Evolutionary conservation across 2,329 filamentous ascomycete genomes (phyloP).

Genomic region (Aspergillus sp.): DNA sequence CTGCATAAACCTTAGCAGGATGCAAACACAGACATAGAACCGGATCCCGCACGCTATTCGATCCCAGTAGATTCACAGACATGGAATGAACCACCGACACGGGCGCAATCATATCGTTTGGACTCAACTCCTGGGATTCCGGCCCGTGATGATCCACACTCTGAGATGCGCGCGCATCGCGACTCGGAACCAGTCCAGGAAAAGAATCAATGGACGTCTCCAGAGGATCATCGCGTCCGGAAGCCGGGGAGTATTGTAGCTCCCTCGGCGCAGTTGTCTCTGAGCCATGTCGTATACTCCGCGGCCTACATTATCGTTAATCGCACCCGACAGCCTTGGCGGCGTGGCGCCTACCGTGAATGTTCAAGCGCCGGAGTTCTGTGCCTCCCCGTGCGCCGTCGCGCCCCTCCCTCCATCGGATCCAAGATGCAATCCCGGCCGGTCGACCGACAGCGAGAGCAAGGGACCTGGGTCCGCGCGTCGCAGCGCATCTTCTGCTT

Average conservation of each 20-base stretch:
- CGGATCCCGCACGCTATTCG: slow-evolving; percentile 23
- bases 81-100: slow-evolving; percentile 35
- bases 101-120: slow-evolving; percentile 38
- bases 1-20: slow-evolving; percentile 7
- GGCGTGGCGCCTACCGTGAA: slow-evolving; percentile 16
- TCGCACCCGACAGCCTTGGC: not conserved
- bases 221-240: slow-evolving; percentile 19
- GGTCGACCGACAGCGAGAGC: slow-evolving; percentile 31
- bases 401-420: slow-evolving; percentile 25
- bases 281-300: slow-evolving; percentile 11
- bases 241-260: slow-evolving; percentile 24
- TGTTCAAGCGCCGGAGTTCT: slow-evolving; percentile 15
- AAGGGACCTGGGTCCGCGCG: slow-evolving; percentile 34
- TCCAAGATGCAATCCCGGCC: slow-evolving; percentile 36
- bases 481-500: slow-evolving; percentile 38
- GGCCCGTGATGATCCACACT: slow-evolving; percentile 24
- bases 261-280: slow-evolving; percentile 26
- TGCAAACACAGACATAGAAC: not conserved
- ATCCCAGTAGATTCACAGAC: slow-evolving; percentile 33
- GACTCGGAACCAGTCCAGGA: slow-evolving; percentile 13
- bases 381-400: slow-evolving; percentile 24
- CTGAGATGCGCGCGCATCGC: slow-evolving; percentile 21
- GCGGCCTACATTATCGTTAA: not conserved
- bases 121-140: slow-evolving; percentile 33
- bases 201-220: slow-evolving; percentile 22